Evolutionary conservation across 495 filamentous ascomycete genomes (phyloP).

Genomic region (Aspergillus cristatus): DNA sequence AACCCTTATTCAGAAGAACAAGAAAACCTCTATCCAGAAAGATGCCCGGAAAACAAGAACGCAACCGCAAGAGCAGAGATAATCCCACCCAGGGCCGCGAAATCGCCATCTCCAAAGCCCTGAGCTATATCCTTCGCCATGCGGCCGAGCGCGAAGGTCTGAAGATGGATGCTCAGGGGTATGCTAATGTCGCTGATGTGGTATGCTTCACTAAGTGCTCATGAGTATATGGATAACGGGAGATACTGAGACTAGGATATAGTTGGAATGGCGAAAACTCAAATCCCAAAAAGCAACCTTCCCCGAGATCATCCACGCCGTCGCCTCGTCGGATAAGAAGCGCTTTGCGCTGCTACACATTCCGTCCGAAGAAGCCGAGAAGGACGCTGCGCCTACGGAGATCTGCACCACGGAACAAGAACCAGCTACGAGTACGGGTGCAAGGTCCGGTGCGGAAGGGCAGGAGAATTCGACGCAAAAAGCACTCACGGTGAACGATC

Average conservation of each 20-base stretch:
- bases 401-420: conserved; percentile 8
- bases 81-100: conserved; percentile 1
- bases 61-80: neutral
- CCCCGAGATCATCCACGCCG: conserved; percentile 60
- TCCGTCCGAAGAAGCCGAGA: conserved; percentile 19
- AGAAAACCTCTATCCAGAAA: no score
- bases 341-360: conserved; percentile 60
- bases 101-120: conserved; percentile 52
- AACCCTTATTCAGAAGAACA: no score
- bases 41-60: neutral
- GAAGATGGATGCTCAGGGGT: conserved; percentile 67
- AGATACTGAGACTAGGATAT: neutral
- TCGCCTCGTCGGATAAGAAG: conserved; percentile 76
- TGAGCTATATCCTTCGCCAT: conserved; percentile 74
- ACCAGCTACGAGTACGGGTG: conserved; percentile 3
- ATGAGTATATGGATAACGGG: neutral
- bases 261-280: conserved; percentile 65
- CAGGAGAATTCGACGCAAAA: conserved; percentile 16
- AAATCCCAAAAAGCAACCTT: conserved; percentile 62
- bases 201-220: conserved; percentile 39
- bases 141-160: conserved; percentile 72
- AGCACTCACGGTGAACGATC: conserved; percentile 22
- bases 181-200: conserved; percentile 65
- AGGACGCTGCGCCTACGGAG: conserved; percentile 9
- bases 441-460: no score